These are phyloP conservation scores for Apiospora saccharicola DNA, from an alignment of 2,329 filamentous ascomycete genomes.

Conservation along the genomic window DNA sequence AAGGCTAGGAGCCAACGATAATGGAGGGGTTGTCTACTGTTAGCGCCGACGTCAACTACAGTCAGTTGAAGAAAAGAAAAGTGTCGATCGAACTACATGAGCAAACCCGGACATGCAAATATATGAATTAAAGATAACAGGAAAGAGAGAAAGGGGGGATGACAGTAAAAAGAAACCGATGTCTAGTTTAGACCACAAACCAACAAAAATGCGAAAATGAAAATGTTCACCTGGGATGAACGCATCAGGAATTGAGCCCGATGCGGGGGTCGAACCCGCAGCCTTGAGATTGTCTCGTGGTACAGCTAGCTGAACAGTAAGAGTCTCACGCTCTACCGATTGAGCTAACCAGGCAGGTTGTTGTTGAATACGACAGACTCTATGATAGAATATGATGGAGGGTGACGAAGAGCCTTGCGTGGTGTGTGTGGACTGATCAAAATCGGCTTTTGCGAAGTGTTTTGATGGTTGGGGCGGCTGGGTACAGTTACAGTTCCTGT, in stretches of 20 bases:
- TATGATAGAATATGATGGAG: background rate
- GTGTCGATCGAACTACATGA: too few relatives aligned
- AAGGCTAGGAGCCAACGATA: too few relatives aligned
- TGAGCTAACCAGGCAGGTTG: slow-evolving; percentile 61
- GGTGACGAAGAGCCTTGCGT: background rate
- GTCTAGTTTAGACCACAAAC: too few relatives aligned
- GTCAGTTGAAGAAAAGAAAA: background rate
- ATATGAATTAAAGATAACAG: too few relatives aligned
- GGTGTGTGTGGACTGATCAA: background rate
- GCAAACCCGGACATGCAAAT: too few relatives aligned
- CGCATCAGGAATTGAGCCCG: slow-evolving; percentile 45
- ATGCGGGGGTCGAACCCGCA: slow-evolving; percentile 49
- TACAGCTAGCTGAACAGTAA: slow-evolving; percentile 39
- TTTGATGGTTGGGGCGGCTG: background rate
- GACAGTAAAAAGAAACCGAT: too few relatives aligned
- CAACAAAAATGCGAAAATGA: background rate
- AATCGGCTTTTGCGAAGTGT: background rate
- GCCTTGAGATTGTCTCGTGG: slow-evolving; percentile 5
- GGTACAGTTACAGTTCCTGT: background rate
- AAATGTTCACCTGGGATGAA: slow-evolving; percentile 2
- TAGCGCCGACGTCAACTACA: too few relatives aligned
- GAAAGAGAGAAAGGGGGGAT: too few relatives aligned
- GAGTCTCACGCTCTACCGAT: slow-evolving; percentile 79
- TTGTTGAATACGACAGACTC: background rate
- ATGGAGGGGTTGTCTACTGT: too few relatives aligned